Evolutionary conservation across 495 filamentous ascomycete genomes (phyloP).

Genomic region (Lasiosphaeria miniovina): DNA sequence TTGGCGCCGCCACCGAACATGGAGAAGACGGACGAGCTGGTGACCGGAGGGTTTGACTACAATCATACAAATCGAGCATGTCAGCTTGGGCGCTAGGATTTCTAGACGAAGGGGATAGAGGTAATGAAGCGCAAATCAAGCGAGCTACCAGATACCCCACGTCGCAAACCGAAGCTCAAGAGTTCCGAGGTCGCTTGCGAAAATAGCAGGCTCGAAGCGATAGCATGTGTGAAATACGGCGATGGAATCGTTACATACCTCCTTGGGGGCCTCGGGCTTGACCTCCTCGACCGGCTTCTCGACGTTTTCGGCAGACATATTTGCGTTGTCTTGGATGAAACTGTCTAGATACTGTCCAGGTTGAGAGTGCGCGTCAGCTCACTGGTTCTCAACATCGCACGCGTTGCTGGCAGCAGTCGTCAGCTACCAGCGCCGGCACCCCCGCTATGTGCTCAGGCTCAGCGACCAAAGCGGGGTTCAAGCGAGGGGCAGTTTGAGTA

Average conservation of each 20-base stretch:
- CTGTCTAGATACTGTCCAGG: neutral
- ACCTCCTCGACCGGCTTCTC: conserved; percentile 37
- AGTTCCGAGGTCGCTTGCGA: neutral
- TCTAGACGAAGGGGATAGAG: neutral
- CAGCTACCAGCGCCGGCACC: neutral
- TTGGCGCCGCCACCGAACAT: conserved; percentile 98
- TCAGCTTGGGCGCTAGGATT: neutral
- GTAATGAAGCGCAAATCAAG: neutral
- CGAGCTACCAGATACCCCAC: too few relatives aligned
- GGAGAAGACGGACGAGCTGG: conserved; percentile 67
- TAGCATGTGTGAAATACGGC: neutral
- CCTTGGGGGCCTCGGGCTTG: conserved; percentile 24
- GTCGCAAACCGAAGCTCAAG: neutral
- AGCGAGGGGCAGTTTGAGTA: neutral
- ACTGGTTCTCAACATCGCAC: neutral
- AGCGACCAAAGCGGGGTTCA: neutral
- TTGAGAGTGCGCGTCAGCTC: neutral
- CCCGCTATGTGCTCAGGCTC: neutral
- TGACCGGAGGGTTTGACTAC: conserved; percentile 23
- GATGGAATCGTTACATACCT: conserved; percentile 16
- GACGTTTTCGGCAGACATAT: conserved; percentile 43
- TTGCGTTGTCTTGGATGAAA: conserved; percentile 14
- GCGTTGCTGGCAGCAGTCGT: neutral
- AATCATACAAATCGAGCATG: neutral
- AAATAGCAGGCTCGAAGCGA: neutral